Percentiles rank a stretch among this genome's conserved stretches.
Evolutionary conservation across 345 rosid genomes (phyloP).

Genomic region (Salix suchowensis): DNA sequence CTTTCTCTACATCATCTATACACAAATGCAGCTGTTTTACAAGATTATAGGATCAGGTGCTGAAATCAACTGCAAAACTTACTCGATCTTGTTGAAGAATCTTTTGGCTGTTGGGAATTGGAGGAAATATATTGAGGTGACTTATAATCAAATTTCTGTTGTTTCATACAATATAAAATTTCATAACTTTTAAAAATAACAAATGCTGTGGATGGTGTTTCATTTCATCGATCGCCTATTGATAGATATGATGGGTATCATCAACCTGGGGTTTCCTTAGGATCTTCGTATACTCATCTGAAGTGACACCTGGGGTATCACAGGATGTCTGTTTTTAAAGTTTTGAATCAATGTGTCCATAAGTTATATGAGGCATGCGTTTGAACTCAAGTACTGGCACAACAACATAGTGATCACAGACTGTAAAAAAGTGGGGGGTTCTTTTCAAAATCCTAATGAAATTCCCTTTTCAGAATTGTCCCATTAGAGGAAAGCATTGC

Average conservation of each 20-base stretch:
- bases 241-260: not conserved
- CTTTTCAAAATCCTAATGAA: not conserved
- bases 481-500: not conserved
- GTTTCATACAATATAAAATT: not conserved
- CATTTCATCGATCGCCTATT: conserved; percentile 1
- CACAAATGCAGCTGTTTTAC: conserved; percentile 57
- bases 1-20: conserved; percentile 3
- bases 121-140: conserved; percentile 95
- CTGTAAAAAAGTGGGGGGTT: not conserved
- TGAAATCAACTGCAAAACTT: conserved; percentile 53
- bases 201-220: not conserved
- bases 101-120: conserved; percentile 77
- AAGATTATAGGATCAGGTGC: conserved; percentile 60
- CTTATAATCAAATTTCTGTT: not conserved
- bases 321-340: not conserved
- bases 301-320: not conserved
- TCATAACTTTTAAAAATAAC: not conserved
- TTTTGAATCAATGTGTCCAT: not conserved
- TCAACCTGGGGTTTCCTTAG: not conserved
- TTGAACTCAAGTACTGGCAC: not conserved
- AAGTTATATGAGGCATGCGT: not conserved
- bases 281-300: not conserved
- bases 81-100: conserved; percentile 59
- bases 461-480: not conserved
- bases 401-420: not conserved